A percentile compares a stretch with the other conserved stretches of the same genome.
Conservation (phyloP, 768 basidiomycete genomes). For the Xerocomellus amylosporus region DNA sequence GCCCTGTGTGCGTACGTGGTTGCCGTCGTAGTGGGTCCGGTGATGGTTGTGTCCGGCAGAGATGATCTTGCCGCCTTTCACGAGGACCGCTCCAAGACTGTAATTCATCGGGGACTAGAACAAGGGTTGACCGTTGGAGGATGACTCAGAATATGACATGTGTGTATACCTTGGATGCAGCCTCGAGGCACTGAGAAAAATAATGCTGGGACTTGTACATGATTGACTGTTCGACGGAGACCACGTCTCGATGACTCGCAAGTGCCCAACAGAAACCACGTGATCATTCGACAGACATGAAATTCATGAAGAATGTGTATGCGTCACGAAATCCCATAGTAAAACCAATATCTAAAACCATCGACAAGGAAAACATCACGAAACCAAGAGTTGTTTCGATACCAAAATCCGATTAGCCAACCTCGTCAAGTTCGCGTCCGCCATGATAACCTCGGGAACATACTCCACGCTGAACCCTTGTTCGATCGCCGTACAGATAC, state of each 20-base stretch:
- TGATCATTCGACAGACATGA: neutral
- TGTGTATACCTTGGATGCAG: neutral
- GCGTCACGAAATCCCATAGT: neutral
- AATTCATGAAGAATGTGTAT: too few relatives aligned
- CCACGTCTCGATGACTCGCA: too few relatives aligned
- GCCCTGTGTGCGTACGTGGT: neutral
- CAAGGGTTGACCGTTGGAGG: neutral
- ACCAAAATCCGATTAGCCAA: constrained; percentile 81
- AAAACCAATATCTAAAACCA: neutral
- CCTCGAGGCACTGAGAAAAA: neutral
- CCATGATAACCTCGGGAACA: constrained; percentile 85
- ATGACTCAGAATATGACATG: neutral
- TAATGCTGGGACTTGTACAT: constrained; percentile 5
- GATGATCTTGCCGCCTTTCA: constrained; percentile 2
- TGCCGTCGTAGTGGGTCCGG: constrained; percentile 4
- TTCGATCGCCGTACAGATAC: constrained; percentile 76
- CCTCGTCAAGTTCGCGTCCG: constrained; percentile 88
- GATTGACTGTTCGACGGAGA: neutral
- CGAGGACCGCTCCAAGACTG: neutral
- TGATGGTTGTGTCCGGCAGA: constrained; percentile 1
- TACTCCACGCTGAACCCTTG: constrained; percentile 88
- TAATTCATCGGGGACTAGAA: constrained; percentile 2
- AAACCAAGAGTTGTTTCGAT: constrained; percentile 57
- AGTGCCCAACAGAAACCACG: neutral
- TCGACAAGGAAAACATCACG: constrained; percentile 3